These are phyloP conservation scores for Stylosanthes scabra DNA, from an alignment of 331 rosid genomes.

Conservation along the genomic window DNA sequence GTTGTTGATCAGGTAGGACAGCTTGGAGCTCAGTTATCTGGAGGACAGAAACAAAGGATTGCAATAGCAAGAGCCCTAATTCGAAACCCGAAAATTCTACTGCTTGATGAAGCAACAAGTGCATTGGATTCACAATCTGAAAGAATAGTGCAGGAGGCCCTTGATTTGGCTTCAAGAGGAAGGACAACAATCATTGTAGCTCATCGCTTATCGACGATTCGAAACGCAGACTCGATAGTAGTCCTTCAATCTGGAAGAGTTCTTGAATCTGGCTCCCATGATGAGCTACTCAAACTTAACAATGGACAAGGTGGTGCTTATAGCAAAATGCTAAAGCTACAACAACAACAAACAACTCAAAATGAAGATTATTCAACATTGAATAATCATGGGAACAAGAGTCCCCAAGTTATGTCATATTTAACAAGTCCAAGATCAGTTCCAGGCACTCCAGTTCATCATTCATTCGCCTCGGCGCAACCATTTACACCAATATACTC, in stretches of 20 bases:
- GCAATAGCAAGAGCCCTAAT: conserved; percentile 83
- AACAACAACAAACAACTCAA: conserved; percentile 56
- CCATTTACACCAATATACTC: conserved; percentile 62
- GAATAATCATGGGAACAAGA: conserved; percentile 18
- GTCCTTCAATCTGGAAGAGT: conserved; percentile 77
- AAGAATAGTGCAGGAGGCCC: conserved; percentile 69
- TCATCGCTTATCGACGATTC: conserved; percentile 76
- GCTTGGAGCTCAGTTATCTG: conserved; percentile 80
- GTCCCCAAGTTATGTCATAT: conserved; percentile 28
- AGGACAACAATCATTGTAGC: conserved; percentile 83
- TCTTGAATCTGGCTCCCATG: conserved; percentile 72
- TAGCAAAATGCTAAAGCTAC: conserved; percentile 71
- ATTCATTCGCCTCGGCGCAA: conserved; percentile 34
- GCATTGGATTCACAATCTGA: conserved; percentile 87
- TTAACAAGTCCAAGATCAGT: conserved; percentile 32
- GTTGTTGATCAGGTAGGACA: conserved; percentile 70
- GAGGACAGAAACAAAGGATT: conserved; percentile 92
- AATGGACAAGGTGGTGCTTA: conserved; percentile 64
- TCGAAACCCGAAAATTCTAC: conserved; percentile 69
- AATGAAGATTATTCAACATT: conserved; percentile 8
- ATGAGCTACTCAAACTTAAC: conserved; percentile 53
- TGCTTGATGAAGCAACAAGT: conserved; percentile 92
- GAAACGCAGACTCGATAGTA: conserved; percentile 56
- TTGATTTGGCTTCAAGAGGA: conserved; percentile 72
- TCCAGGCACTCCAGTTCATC: conserved; percentile 46